Conservation (phyloP, 2,329 filamentous ascomycete species). For the Penicillium sp. region DNA sequence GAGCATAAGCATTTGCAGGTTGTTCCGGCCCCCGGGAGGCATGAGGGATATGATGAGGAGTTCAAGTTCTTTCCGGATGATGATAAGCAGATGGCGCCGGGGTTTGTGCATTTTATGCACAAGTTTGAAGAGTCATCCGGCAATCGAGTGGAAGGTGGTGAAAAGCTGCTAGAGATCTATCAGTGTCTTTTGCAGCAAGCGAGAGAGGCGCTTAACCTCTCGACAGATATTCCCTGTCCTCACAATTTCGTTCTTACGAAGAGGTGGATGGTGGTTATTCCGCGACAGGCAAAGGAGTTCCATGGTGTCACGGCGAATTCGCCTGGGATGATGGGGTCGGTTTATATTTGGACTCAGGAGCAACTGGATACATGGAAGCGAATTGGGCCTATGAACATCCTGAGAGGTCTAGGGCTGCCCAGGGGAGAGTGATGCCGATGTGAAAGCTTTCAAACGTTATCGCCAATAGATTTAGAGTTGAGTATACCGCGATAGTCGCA, state of each 20-base stretch:
- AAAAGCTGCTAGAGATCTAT: conserved; percentile 2
- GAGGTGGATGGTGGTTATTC: conserved; percentile 50
- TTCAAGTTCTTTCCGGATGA: conserved; percentile 17
- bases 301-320: conserved; percentile 46
- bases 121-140: neutral
- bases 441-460: neutral
- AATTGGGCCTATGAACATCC: conserved; percentile 36
- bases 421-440: neutral
- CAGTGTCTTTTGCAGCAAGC: conserved; percentile 2
- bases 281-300: conserved; percentile 38
- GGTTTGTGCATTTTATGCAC: conserved; percentile 13
- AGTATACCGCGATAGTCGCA: too few relatives aligned
- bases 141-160: neutral
- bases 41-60: conserved; percentile 4
- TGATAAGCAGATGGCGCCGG: conserved; percentile 1
- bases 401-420: conserved; percentile 36
- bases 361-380: conserved; percentile 40
- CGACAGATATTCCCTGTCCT: conserved; percentile 20
- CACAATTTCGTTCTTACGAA: conserved; percentile 50
- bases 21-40: conserved; percentile 8
- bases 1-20: conserved; percentile 52
- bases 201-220: conserved; percentile 3
- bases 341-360: conserved; percentile 29
- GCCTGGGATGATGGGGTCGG: conserved; percentile 48
- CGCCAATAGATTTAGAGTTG: neutral